Evolutionary conservation across 805 yeast genomes (phyloP), one percentile per base, ranked within the genome.

Genomic region (Sugiyamaella chiloensis): DNA sequence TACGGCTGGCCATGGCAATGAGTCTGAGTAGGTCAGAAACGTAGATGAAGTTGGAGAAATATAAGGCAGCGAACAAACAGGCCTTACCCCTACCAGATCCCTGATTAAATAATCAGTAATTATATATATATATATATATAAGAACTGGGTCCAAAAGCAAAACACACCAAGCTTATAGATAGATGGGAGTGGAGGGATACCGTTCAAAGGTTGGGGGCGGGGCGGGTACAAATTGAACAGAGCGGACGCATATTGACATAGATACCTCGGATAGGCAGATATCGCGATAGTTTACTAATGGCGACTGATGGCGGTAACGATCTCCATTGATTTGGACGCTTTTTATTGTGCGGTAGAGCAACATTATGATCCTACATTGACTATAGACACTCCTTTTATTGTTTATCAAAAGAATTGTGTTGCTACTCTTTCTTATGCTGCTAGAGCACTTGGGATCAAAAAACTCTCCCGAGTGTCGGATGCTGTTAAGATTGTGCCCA

Each of bases 291-390:
- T 8, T 11, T 11, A 11, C 29, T n/a, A n/a, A n/a, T n/a, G 34
- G 34, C 12, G 34, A 14, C 6, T 29, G 37, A 36, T 35, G 45
- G 16, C 37, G 7, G 46, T 61, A 48, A 53, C 54, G n/a, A 20
- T 59, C 5, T 55, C 63, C 7, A 40, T 64, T 5, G 68, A 64
- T 41, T 50, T 64, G 41, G 66, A 64, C 36, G 68, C 68, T 5
- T 64, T 63, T 43, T 64, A 64, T 47, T 63, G 67, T 44, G 67
- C 56, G 2, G 68, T 64, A 11, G 68, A 64, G 48, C 58, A 61
- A 44, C 55, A 47, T 20, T 44, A 41, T 14, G 57, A 63, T 44
- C 62, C 63, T 2, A 37, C 54, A 2, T 51, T 64, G 11, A 35
- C 46, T n/a, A 60, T 40, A 27, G 54, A 47, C 36, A 40, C 34